phyloP scores from a whole-genome alignment of 306 rosid genomes.

The Glycine tomentella region DNA sequence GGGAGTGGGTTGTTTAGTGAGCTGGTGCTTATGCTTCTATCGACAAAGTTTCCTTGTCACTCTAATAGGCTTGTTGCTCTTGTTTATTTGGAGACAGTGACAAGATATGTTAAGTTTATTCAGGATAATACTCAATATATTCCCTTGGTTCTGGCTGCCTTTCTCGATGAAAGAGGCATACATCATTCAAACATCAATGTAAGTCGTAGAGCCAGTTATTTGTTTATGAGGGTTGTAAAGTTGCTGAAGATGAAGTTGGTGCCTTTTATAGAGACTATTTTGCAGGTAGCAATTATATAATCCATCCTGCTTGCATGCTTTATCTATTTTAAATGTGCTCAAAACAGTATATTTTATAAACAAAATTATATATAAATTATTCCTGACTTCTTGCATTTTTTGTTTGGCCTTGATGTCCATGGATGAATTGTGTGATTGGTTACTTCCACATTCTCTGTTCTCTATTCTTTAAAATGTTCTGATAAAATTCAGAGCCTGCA shows the following conservation, averaged over 20 bases:
- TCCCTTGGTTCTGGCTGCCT: conserved; percentile 81
- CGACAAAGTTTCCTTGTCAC: conserved; percentile 89
- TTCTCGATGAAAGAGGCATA: conserved; percentile 98
- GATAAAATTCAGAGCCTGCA: conserved; percentile 71
- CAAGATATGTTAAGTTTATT: conserved; percentile 83
- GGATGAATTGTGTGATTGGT: conserved; percentile 38
- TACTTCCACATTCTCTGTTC: conserved; percentile 14
- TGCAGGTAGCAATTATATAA: conserved; percentile 69
- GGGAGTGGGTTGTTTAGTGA: conserved; percentile 79
- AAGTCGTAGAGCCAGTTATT: conserved; percentile 90
- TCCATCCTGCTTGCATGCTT: conserved; percentile 30
- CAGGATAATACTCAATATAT: conserved; percentile 83
- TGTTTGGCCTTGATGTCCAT: conserved; percentile 28
- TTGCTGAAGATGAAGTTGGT: conserved; percentile 87
- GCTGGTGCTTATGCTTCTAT: conserved; percentile 77
- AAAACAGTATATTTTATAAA: not conserved
- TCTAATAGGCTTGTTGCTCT: conserved; percentile 96
- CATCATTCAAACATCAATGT: conserved; percentile 87
- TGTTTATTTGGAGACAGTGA: conserved; percentile 85
- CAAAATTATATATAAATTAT: conserved; percentile 10
- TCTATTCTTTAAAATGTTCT: conserved; percentile 26
- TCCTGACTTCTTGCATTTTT: conserved; percentile 15
- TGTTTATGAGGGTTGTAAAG: conserved; percentile 93
- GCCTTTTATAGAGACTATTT: conserved; percentile 85
- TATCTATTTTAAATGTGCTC: conserved; percentile 11